A percentile compares a stretch with the other conserved stretches of the same genome.
Conservation (phyloP, 1,284 basidiomycete species). For the Boletus calvinii region DNA sequence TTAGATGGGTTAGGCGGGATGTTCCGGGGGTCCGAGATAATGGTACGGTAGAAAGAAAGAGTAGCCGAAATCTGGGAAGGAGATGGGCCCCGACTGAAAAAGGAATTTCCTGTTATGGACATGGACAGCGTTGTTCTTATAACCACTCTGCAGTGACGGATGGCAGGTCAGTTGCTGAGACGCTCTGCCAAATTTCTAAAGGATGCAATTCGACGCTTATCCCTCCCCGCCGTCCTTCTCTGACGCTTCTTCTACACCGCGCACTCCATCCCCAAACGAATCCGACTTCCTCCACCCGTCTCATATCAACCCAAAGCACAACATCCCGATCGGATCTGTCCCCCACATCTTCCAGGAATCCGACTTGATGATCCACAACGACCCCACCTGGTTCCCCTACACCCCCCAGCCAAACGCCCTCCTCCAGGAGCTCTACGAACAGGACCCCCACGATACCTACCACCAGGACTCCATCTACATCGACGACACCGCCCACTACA, state of each 20-base stretch:
- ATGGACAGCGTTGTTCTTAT: slow-evolving; percentile 37
- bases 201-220: slow-evolving; percentile 69
- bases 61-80: slow-evolving; percentile 40
- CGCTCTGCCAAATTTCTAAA: slow-evolving; percentile 16
- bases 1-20: slow-evolving; percentile 34
- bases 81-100: slow-evolving; percentile 25
- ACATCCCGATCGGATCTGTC: slow-evolving; percentile 46
- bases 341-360: slow-evolving; percentile 52
- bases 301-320: slow-evolving; percentile 37
- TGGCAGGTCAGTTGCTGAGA: slow-evolving; percentile 21
- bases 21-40: slow-evolving; percentile 34
- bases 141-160: slow-evolving; percentile 23
- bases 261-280: slow-evolving; percentile 63
- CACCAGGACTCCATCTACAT: slow-evolving; percentile 34
- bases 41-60: slow-evolving; percentile 37
- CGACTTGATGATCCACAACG: slow-evolving; percentile 38
- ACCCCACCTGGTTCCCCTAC: slow-evolving; percentile 32
- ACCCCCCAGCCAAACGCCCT: slow-evolving; percentile 49
- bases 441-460: slow-evolving; percentile 58
- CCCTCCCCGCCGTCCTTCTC: slow-evolving; percentile 50
- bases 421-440: slow-evolving; percentile 67
- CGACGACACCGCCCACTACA: slow-evolving; percentile 40
- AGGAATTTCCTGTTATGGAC: slow-evolving; percentile 22
- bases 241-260: slow-evolving; percentile 59
- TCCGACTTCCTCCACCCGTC: slow-evolving; percentile 42